Percentiles rank a stretch among this genome's conserved stretches.
These are phyloP conservation scores for Colletotrichum higginsianum DNA, from an alignment of 2,329 filamentous ascomycete species.

Conservation along the genomic window DNA sequence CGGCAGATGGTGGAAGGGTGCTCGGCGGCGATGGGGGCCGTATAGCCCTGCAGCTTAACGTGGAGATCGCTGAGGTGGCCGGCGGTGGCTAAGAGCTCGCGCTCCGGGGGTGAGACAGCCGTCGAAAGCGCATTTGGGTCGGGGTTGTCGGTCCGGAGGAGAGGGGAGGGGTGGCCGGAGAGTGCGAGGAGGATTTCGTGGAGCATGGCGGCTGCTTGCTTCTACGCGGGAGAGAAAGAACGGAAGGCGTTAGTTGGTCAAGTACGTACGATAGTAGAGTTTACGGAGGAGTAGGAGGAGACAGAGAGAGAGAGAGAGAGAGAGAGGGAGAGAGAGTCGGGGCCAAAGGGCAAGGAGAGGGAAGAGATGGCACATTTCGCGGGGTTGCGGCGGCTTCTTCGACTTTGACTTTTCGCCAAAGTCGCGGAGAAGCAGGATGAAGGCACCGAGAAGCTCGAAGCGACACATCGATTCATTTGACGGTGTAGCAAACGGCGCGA, in stretches of 20 bases:
- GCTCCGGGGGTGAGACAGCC: constrained; percentile 82
- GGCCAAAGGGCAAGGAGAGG: constrained; percentile 38
- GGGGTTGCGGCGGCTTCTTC: constrained; percentile 47
- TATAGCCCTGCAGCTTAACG: constrained; percentile 77
- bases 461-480: constrained; percentile 62
- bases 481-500: not conserved
- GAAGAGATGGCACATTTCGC: constrained; percentile 26
- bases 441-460: constrained; percentile 66
- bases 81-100: constrained; percentile 83
- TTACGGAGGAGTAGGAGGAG: constrained; percentile 8
- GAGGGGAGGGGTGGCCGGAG: constrained; percentile 91
- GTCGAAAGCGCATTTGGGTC: constrained; percentile 60
- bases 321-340: constrained; percentile 13
- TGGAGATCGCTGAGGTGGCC: constrained; percentile 86
- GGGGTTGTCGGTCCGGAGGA: constrained; percentile 74
- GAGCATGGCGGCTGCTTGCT: constrained; percentile 75
- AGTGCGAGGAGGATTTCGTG: constrained; percentile 98
- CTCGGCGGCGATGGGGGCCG: constrained; percentile 75
- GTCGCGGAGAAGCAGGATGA: constrained; percentile 64
- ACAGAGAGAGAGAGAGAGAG: constrained; percentile 13
- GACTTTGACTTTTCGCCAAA: constrained; percentile 58
- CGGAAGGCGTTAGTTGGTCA: constrained; percentile 17
- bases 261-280: not conserved
- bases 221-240: not conserved
- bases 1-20: constrained; percentile 89